Percentiles rank a stretch among this genome's conserved stretches.
These are phyloP conservation scores for Pythium brachiatum DNA, from an alignment of 352 stramenopile species.

Conservation along the genomic window DNA sequence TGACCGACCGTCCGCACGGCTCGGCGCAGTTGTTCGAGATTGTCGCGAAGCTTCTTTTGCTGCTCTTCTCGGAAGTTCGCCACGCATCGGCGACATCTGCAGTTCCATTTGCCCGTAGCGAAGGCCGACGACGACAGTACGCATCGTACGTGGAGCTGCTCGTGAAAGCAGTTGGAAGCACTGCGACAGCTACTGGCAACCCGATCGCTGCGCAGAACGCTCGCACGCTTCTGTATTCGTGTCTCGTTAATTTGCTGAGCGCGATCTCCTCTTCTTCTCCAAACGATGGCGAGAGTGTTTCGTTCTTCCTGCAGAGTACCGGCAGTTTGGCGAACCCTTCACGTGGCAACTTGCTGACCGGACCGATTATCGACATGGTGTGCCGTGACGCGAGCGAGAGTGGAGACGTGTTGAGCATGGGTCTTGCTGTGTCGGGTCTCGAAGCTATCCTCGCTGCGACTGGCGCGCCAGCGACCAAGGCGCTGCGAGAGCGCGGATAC, in stretches of 20 bases:
- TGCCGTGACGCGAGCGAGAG: conserved; percentile 77
- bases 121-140: conserved; percentile 35
- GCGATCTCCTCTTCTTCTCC: conserved; percentile 10
- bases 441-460: conserved; percentile 66
- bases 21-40: conserved; percentile 82
- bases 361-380: conserved; percentile 65
- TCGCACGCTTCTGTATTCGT: conserved; percentile 75
- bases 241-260: conserved; percentile 62
- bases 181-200: conserved; percentile 62
- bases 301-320: conserved; percentile 8
- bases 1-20: conserved; percentile 44
- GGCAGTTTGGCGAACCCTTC: conserved; percentile 22
- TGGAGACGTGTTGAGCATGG: conserved; percentile 78
- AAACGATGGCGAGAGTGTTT: not conserved
- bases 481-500: conserved; percentile 72
- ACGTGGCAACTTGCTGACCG: conserved; percentile 35
- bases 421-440: conserved; percentile 66
- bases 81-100: conserved; percentile 17
- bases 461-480: conserved; percentile 41
- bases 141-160: conserved; percentile 58
- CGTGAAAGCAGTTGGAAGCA: conserved; percentile 59
- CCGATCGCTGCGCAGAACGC: conserved; percentile 70
- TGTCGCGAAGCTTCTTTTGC: conserved; percentile 56
- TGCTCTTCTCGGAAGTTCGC: conserved; percentile 42
- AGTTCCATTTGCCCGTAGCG: conserved; percentile 9